A percentile compares a stretch with the other conserved stretches of the same genome.
These are phyloP conservation scores for Heterobasidion annosum DNA, from an alignment of 1,284 basidiomycete genomes.

Conservation along the genomic window DNA sequence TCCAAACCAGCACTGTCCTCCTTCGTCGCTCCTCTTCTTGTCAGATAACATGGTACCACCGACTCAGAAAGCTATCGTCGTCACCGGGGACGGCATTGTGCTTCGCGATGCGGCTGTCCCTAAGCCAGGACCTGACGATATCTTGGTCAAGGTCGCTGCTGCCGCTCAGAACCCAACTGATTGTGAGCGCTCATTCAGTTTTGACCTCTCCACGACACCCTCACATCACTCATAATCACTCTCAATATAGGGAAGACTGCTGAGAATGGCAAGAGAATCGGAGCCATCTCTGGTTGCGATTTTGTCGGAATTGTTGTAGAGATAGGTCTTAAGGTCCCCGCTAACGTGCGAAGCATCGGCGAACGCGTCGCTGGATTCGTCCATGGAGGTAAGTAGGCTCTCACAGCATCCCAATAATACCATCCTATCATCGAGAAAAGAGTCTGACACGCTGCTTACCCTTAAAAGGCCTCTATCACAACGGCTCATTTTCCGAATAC, in stretches of 20 bases:
- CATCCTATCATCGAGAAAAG: background rate
- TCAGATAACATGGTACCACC: too few relatives aligned
- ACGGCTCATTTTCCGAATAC: conserved; percentile 26
- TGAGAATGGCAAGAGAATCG: background rate
- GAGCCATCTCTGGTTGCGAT: conserved; percentile 13
- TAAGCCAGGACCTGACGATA: conserved; percentile 3
- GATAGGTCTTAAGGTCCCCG: conserved; percentile 17
- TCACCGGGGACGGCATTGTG: background rate
- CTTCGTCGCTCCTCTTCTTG: too few relatives aligned
- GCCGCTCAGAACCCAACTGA: conserved; percentile 7
- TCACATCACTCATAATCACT: background rate
- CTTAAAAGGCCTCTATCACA: background rate
- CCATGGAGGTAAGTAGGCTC: conserved; percentile 16
- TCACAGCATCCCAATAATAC: background rate
- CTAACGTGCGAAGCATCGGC: conserved; percentile 15
- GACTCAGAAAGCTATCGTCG: conserved; percentile 1
- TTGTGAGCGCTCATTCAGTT: background rate
- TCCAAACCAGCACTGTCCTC: too few relatives aligned
- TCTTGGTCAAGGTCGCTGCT: conserved; percentile 7
- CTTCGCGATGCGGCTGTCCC: conserved; percentile 1
- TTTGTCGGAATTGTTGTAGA: conserved; percentile 16
- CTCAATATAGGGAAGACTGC: conserved; percentile 1
- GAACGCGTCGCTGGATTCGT: conserved; percentile 20
- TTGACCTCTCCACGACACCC: background rate
- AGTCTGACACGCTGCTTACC: background rate